phyloP scores from a whole-genome alignment of 305 asterid genomes.

The Fraxinus nigra region DNA sequence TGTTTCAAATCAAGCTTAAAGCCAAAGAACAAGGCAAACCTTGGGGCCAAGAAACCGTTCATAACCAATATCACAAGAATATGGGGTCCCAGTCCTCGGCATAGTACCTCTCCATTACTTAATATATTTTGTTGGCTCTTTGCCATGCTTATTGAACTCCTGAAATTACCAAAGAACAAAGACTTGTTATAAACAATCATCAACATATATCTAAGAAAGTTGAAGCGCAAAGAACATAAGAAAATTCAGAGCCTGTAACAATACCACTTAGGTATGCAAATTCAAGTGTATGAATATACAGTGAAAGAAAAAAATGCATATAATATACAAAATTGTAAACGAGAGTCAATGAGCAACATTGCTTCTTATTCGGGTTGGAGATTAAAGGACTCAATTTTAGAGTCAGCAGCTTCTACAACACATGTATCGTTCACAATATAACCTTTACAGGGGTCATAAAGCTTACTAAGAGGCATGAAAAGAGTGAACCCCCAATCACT shows the following conservation, averaged over 20 bases:
- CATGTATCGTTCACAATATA: no score
- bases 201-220: neutral
- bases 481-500: no score
- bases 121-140: conserved; percentile 78
- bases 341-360: neutral
- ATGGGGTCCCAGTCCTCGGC: conserved; percentile 93
- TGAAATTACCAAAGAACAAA: conserved; percentile 36
- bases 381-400: neutral
- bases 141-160: conserved; percentile 94
- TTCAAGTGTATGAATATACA: neutral
- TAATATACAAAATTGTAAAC: neutral
- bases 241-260: neutral
- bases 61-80: conserved; percentile 87
- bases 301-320: neutral
- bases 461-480: no score
- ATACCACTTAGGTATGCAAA: neutral
- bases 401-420: no score
- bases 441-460: no score
- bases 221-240: neutral
- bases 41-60: conserved; percentile 97
- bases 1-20: conserved; percentile 6
- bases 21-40: conserved; percentile 43
- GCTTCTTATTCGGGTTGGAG: neutral
- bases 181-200: conserved; percentile 16
- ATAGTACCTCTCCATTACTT: conserved; percentile 94